Conservation (phyloP, 306 rosid genomes). For the Lathyrus sativus region DNA sequence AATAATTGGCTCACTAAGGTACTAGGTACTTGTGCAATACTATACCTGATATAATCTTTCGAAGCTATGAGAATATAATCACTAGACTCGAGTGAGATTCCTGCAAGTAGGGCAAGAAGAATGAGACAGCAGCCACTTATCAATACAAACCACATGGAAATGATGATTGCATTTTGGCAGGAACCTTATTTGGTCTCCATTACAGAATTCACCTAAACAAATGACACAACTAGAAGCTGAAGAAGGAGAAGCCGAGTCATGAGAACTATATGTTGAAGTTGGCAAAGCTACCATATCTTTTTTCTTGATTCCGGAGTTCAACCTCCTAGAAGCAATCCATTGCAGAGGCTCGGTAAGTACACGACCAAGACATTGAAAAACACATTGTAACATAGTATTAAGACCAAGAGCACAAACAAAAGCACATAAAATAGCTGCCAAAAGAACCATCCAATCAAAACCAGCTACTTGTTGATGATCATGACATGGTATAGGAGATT, state of each 20-base stretch:
- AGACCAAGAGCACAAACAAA: slow-evolving; percentile 80
- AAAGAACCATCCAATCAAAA: slow-evolving; percentile 51
- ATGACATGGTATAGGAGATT: slow-evolving; percentile 35
- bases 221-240: slow-evolving; percentile 59
- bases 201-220: slow-evolving; percentile 61
- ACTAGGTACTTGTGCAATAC: too few species aligned
- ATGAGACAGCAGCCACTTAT: slow-evolving; percentile 72
- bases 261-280: slow-evolving; percentile 46
- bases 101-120: slow-evolving; percentile 93
- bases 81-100: slow-evolving; percentile 43
- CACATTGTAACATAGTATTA: slow-evolving; percentile 67
- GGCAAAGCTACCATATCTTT: slow-evolving; percentile 73
- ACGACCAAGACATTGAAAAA: slow-evolving; percentile 59
- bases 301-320: slow-evolving; percentile 69
- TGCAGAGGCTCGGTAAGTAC: slow-evolving; percentile 52
- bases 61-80: background rate
- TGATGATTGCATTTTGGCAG: slow-evolving; percentile 75
- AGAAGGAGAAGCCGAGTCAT: slow-evolving; percentile 9
- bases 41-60: too few species aligned
- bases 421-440: slow-evolving; percentile 70
- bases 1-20: too few species aligned
- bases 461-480: slow-evolving; percentile 36
- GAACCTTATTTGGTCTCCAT: slow-evolving; percentile 68
- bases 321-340: slow-evolving; percentile 58
- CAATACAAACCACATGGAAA: slow-evolving; percentile 76